A percentile compares a stretch with the other conserved stretches of the same genome.
Conservation (phyloP, 441 rosid species). For the Omphalea diandra region DNA sequence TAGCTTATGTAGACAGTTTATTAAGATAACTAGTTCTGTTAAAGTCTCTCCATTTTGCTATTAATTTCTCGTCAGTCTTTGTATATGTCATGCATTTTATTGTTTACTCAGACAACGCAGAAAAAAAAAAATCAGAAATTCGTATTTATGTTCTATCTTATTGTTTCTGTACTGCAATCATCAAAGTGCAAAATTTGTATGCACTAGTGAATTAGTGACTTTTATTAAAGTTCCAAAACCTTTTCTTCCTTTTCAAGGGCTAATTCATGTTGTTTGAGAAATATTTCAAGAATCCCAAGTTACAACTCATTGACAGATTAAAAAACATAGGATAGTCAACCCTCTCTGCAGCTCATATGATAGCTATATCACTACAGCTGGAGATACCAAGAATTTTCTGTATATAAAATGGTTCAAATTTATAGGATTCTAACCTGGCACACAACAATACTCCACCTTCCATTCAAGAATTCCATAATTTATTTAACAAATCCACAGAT, state of each 20-base stretch:
- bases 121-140: too few species aligned
- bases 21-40: not conserved
- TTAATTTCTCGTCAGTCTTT: too few species aligned
- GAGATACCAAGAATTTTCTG: conserved; percentile 28
- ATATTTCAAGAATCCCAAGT: conserved; percentile 7
- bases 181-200: too few species aligned
- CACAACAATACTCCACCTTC: conserved; percentile 34
- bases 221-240: too few species aligned
- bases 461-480: not conserved
- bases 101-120: too few species aligned
- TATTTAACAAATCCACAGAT: not conserved
- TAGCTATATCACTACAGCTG: conserved; percentile 54
- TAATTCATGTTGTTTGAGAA: not conserved
- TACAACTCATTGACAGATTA: conserved; percentile 46
- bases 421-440: conserved; percentile 33
- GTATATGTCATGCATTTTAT: too few species aligned
- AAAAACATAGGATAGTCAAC: conserved; percentile 29
- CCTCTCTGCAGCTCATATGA: conserved; percentile 19
- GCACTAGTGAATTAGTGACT: too few species aligned
- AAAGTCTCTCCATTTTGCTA: too few species aligned
- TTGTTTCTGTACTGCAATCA: too few species aligned
- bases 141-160: too few species aligned
- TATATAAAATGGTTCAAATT: conserved; percentile 23
- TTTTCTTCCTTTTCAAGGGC: too few species aligned
- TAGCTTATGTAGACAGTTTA: not conserved